Evolutionary conservation across 805 yeast genomes (phyloP).

Genomic region (Saccharomycopsis guyanensis): DNA sequence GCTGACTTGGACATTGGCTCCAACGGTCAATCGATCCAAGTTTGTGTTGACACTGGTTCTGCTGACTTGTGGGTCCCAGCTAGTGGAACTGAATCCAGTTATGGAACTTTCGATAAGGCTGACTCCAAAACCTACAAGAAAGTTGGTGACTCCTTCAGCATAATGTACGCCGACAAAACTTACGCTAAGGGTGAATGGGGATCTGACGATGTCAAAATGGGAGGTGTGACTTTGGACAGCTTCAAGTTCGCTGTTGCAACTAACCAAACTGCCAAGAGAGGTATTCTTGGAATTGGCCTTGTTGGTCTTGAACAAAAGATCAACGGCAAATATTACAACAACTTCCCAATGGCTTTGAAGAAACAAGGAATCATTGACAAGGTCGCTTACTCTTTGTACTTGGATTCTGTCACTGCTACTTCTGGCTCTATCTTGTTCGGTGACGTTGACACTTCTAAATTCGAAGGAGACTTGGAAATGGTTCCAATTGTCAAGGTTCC

Average conservation of each 20-base stretch:
- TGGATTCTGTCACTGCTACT: not conserved
- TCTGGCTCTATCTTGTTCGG: slow-evolving; percentile 7
- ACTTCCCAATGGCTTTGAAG: slow-evolving; percentile 5
- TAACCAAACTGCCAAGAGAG: not conserved
- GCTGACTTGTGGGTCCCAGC: slow-evolving; percentile 12
- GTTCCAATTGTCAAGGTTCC: slow-evolving; percentile 1
- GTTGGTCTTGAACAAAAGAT: not conserved
- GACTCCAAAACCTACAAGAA: slow-evolving; percentile 4
- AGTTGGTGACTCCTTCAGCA: not conserved
- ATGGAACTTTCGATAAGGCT: slow-evolving; percentile 3
- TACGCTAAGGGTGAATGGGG: not conserved
- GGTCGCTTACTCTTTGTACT: slow-evolving; percentile 3
- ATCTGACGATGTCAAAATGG: not conserved
- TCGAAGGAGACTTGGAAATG: not conserved
- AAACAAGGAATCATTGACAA: slow-evolving; percentile 1
- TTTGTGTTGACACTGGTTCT: slow-evolving; percentile 13
- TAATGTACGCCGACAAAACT: not conserved
- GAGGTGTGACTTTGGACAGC: slow-evolving; percentile 1
- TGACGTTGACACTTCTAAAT: slow-evolving; percentile 8
- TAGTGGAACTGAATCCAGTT: not conserved
- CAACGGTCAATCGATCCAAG: slow-evolving; percentile 1
- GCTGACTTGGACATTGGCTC: slow-evolving; percentile 9
- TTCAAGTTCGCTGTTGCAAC: slow-evolving; percentile 4
- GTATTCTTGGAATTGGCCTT: slow-evolving; percentile 6
- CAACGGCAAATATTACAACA: not conserved